phyloP scores from a whole-genome alignment of 169 alveolate genomes.

The Hepatocystis sp. region DNA sequence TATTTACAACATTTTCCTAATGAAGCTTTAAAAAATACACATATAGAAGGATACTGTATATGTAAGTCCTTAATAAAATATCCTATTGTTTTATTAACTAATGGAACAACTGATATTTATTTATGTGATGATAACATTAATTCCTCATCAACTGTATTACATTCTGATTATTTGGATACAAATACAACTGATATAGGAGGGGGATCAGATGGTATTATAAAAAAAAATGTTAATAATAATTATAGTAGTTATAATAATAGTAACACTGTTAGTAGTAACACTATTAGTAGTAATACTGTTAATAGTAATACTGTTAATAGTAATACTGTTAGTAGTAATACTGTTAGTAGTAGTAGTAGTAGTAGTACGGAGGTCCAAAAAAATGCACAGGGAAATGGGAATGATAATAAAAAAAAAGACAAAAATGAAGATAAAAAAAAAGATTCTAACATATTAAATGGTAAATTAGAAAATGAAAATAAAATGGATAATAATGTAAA shows the following conservation, averaged over 20 bases:
- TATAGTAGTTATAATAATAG: not conserved
- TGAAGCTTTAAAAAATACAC: conserved; percentile 55
- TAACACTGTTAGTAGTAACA: not conserved
- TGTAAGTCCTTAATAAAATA: conserved; percentile 54
- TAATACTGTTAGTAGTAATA: not conserved
- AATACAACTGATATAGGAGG: too few species aligned
- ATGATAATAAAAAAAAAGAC: not conserved
- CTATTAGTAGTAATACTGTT: not conserved
- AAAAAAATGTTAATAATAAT: not conserved
- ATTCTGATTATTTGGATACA: too few species aligned
- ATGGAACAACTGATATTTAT: conserved; percentile 37
- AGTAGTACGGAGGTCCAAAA: too few species aligned
- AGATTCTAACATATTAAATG: not conserved
- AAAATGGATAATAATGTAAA: too few species aligned
- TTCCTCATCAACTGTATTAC: too few species aligned
- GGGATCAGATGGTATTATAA: not conserved
- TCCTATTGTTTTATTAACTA: conserved; percentile 40
- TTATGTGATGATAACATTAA: not conserved
- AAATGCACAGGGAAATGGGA: too few species aligned
- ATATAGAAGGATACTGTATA: conserved; percentile 53
- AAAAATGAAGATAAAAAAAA: not conserved
- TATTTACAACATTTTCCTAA: conserved; percentile 80
- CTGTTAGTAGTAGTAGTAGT: too few species aligned
- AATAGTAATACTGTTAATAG: not conserved
- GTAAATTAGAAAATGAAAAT: too few species aligned